These are phyloP conservation scores for Juncus inflexus DNA, from an alignment of 176 grass and related monocot genomes.

Conservation along the genomic window DNA sequence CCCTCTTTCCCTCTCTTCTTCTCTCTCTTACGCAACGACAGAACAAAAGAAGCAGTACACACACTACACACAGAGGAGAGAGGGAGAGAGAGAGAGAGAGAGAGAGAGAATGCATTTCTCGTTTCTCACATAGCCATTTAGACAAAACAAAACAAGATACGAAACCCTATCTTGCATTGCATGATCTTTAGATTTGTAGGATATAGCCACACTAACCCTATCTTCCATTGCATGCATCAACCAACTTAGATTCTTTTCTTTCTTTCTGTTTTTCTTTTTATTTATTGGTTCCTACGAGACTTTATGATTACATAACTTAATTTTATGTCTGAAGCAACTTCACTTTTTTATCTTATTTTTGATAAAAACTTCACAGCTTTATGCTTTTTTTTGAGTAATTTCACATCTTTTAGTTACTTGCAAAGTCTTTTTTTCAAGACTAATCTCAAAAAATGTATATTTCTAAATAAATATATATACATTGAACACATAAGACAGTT, in stretches of 20 bases:
- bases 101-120: slow-evolving; percentile 25
- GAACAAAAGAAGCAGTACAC: slow-evolving; percentile 6
- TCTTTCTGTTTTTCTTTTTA: not conserved
- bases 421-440: too few species aligned
- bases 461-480: not conserved
- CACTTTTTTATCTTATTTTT: not conserved
- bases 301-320: not conserved
- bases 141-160: slow-evolving; percentile 9
- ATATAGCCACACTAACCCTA: not conserved
- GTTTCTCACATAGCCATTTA: slow-evolving; percentile 16
- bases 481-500: not conserved
- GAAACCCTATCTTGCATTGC: too few species aligned
- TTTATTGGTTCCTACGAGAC: slow-evolving; percentile 1
- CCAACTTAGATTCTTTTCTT: slow-evolving; percentile 29
- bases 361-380: not conserved
- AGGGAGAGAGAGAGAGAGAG: slow-evolving; percentile 4
- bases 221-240: slow-evolving; percentile 22
- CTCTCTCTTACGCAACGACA: slow-evolving; percentile 18
- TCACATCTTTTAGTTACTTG: too few species aligned
- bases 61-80: not conserved
- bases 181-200: slow-evolving; percentile 24
- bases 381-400: too few species aligned
- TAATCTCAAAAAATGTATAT: not conserved
- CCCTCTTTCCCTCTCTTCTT: not conserved
- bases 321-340: not conserved